A percentile compares a stretch with the other conserved stretches of the same genome.
Evolutionary conservation across 2,329 filamentous ascomycete species (phyloP).

Genomic region (Colletotrichum eleusines): DNA sequence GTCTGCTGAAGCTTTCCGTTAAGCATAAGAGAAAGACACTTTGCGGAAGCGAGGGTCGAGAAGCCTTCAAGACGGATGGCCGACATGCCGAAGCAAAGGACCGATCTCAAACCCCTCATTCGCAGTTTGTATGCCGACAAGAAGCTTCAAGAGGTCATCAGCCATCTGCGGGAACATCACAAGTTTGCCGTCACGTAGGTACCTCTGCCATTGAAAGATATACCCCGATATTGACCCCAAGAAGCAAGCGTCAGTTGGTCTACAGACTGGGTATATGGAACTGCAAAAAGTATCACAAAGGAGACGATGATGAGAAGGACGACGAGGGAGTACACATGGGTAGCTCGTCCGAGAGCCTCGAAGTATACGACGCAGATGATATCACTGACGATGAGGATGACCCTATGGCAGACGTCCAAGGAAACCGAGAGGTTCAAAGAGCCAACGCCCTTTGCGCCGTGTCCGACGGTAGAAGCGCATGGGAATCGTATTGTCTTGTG

Average conservation of each 20-base stretch:
- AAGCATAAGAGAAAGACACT: neutral
- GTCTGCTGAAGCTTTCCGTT: neutral
- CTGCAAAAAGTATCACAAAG: conserved; percentile 46
- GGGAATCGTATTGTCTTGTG: neutral
- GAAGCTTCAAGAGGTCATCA: conserved; percentile 4
- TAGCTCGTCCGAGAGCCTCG: too few relatives aligned
- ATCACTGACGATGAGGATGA: neutral
- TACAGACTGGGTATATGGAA: conserved; percentile 48
- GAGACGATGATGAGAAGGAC: neutral
- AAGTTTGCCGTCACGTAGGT: neutral
- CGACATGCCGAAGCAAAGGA: neutral
- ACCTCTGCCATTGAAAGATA: neutral
- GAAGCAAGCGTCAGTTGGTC: conserved; percentile 49
- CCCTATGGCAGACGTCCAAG: neutral
- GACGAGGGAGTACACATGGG: too few relatives aligned
- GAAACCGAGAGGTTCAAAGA: neutral
- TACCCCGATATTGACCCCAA: neutral
- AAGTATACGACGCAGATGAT: neutral
- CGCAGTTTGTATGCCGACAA: conserved; percentile 3
- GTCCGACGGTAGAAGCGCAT: neutral
- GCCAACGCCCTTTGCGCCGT: conserved; percentile 9
- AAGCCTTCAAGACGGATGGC: neutral
- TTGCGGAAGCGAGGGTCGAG: neutral
- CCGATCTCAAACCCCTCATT: neutral
- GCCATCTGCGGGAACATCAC: neutral